Base-by-base conservation (phyloP, 345 rosid species). In the Linum trigynum region DNA sequence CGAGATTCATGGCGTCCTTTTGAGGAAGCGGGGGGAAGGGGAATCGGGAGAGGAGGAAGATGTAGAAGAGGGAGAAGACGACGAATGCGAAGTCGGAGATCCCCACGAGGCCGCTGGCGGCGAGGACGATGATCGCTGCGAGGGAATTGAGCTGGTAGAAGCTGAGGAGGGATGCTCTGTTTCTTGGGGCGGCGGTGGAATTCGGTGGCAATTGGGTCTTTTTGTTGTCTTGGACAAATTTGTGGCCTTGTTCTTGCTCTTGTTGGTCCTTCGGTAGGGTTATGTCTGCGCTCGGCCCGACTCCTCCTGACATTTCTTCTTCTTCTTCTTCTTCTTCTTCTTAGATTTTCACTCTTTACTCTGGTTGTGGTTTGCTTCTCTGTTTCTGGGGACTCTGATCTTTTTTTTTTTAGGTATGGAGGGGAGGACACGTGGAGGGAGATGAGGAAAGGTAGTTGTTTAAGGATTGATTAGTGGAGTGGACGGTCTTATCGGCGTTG, bases 271-370 rank as follows among this genome's bases (percentile, higher is more conserved):
- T 71, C 36, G 82, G 84, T 71, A 87, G 80, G 63, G 74, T 38
- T 53, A 83, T 79, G 80, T 92, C 91, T 56, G 64, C 68, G 75
- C 72, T 72, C 61, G 90, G 82, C 61, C 91, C 95, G 39, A 86
- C 86, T n/a, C 91, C 96, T 56, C 92, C 96, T 57, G 97, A 90
- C 97, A 92, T 23, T 23, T 89, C 35, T 67, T 68, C 62, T 2
- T 14, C 40, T 39, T 5, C 6, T 23, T 23, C 12, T 38, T n/a
- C 7, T 39, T 32, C 36, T 59, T 5, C 11, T 35, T 59, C 15
- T 17, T n/a, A 11, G 3, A 16, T 23, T 23, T 23, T 23, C 32
- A 23, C 32, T 23, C 32, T 23, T 23, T 23, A 23, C 32, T 23
- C 32, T 23, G 32, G 61, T n/a, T 4, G 3, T 9, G 42, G 0